These are phyloP conservation scores for Diaporthe sp. DNA, from an alignment of 2,329 filamentous ascomycete genomes.

Conservation along the genomic window DNA sequence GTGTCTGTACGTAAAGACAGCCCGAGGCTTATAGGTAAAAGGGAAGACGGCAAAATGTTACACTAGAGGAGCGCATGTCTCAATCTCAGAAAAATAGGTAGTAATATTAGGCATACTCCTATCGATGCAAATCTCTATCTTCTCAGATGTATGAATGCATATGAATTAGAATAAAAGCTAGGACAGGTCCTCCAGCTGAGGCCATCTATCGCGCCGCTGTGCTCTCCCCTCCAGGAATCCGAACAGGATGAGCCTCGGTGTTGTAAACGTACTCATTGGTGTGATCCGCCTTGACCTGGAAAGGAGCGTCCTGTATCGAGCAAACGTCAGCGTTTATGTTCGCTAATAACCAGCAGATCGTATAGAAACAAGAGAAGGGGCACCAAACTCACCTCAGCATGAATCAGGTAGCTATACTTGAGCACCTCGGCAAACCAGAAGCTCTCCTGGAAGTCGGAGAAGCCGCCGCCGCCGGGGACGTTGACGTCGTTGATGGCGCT, in stretches of 20 bases:
- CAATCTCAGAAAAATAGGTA: neutral
- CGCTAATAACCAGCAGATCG: too few relatives aligned
- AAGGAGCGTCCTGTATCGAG: constrained; percentile 60
- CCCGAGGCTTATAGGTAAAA: too few relatives aligned
- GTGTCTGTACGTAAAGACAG: too few relatives aligned
- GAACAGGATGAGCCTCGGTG: constrained; percentile 62
- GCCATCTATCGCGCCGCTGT: neutral
- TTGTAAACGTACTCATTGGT: constrained; percentile 64
- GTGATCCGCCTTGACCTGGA: constrained; percentile 60
- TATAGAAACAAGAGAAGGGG: neutral
- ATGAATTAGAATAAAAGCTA: neutral
- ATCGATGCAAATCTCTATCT: neutral
- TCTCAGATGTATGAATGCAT: neutral
- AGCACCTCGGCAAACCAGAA: constrained; percentile 91
- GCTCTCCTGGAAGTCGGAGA: constrained; percentile 82
- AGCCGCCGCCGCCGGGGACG: constrained; percentile 68
- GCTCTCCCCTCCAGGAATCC: constrained; percentile 41
- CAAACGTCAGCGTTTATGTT: neutral
- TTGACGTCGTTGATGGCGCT: constrained; percentile 77
- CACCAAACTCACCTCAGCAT: constrained; percentile 56
- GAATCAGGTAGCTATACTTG: constrained; percentile 85
- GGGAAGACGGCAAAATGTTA: neutral
- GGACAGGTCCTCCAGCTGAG: neutral
- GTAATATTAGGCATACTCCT: neutral
- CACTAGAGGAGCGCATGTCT: neutral